Conservation (phyloP, 257 asterid species). For the Forsythia viridissima region DNA sequence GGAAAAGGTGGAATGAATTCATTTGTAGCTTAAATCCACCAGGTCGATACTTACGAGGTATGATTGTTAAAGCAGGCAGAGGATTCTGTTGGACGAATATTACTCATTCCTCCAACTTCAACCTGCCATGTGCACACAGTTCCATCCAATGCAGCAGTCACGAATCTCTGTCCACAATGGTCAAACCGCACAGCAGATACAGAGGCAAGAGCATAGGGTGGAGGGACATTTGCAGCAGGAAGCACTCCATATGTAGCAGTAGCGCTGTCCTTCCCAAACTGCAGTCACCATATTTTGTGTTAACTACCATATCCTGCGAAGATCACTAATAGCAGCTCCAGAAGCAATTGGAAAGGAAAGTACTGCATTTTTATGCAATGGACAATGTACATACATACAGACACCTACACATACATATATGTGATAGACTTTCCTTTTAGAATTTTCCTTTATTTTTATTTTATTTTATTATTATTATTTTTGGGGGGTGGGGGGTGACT, state of each 20-base stretch:
- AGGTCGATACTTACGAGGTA: constrained; percentile 63
- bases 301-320: constrained; percentile 18
- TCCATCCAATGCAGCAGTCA: constrained; percentile 92
- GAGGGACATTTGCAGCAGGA: constrained; percentile 95
- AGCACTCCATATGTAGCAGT: constrained; percentile 96
- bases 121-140: constrained; percentile 97
- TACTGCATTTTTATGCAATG: constrained; percentile 2
- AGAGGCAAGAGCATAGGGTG: constrained; percentile 90
- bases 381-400: constrained; percentile 2
- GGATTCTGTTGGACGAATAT: constrained; percentile 83
- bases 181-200: constrained; percentile 86
- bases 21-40: constrained; percentile 20
- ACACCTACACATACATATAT: constrained; percentile 9
- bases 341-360: constrained; percentile 16
- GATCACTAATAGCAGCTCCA: constrained; percentile 5
- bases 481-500: neutral
- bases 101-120: constrained; percentile 98
- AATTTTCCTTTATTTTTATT: neutral
- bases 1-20: constrained; percentile 14
- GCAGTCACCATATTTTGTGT: constrained; percentile 39
- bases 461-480: no score
- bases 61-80: constrained; percentile 86
- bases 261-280: constrained; percentile 91
- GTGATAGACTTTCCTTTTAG: neutral
- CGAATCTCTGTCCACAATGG: constrained; percentile 91